Conservation (phyloP, 495 filamentous ascomycete genomes). For the Neurospora sp. region DNA sequence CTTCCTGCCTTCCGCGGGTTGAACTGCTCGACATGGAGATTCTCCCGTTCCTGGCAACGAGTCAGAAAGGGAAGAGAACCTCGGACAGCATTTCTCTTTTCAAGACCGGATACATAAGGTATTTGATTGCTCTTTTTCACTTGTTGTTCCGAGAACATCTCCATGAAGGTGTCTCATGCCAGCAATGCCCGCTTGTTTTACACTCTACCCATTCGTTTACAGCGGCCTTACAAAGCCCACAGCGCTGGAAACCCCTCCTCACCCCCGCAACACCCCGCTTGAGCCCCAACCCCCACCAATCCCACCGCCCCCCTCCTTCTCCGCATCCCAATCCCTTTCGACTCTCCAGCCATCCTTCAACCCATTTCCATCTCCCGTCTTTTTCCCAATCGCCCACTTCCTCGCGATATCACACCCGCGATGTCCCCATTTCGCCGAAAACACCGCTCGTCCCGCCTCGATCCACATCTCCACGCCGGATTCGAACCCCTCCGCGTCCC, state of each 20-base stretch:
- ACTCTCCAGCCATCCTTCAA: slow-evolving; percentile 28
- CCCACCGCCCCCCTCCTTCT: slow-evolving; percentile 9
- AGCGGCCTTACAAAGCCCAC: not conserved
- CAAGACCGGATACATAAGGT: no score
- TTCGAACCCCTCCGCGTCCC: slow-evolving; percentile 44
- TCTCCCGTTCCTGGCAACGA: no score
- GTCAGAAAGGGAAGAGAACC: no score
- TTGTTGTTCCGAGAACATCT: no score
- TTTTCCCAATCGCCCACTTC: slow-evolving; percentile 1
- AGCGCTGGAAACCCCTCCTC: not conserved
- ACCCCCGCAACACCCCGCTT: not conserved
- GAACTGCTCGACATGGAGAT: no score
- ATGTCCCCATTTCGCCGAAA: slow-evolving; percentile 47
- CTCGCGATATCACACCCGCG: slow-evolving; percentile 15
- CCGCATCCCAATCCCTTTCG: slow-evolving; percentile 27
- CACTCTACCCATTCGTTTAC: not conserved
- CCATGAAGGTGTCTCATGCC: no score
- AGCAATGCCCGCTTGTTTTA: no score
- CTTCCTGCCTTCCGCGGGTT: no score
- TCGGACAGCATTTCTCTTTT: no score
- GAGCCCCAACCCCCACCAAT: not conserved
- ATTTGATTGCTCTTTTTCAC: no score
- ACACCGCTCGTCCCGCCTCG: slow-evolving; percentile 40
- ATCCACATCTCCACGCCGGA: slow-evolving; percentile 36
- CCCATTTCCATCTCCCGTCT: not conserved